Evolutionary conservation across 2,329 filamentous ascomycete genomes (phyloP).

Genomic region (Drechslerella stenobrocha): DNA sequence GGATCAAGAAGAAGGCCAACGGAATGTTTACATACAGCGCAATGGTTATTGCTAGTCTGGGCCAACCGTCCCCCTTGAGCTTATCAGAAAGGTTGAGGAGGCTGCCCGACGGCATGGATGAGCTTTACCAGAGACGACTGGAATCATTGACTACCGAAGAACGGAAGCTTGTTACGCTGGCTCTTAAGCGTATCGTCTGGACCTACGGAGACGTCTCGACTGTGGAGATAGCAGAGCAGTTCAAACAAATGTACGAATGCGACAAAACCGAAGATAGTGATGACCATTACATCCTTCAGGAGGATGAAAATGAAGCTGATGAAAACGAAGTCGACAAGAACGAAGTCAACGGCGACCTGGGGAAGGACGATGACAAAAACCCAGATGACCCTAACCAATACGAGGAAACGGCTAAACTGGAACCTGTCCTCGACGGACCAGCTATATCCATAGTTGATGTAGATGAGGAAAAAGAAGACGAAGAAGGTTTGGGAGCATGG

Average conservation of each 20-base stretch:
- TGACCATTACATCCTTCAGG: background rate
- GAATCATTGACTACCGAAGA: constrained; percentile 37
- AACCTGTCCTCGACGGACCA: constrained; percentile 6
- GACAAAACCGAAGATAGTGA: constrained; percentile 12
- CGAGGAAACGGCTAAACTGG: background rate
- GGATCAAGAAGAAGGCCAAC: constrained; percentile 46
- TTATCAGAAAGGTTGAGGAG: constrained; percentile 29
- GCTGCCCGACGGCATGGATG: constrained; percentile 43
- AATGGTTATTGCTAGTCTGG: constrained; percentile 44
- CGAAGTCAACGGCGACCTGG: background rate
- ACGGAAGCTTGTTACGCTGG: constrained; percentile 33
- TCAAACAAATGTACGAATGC: constrained; percentile 31
- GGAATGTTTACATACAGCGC: constrained; percentile 46
- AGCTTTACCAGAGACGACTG: constrained; percentile 32
- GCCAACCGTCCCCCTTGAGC: constrained; percentile 36
- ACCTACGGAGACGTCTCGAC: constrained; percentile 34
- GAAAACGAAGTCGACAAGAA: background rate
- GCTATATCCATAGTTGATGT: constrained; percentile 25
- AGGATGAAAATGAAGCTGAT: constrained; percentile 8
- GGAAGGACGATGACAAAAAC: background rate
- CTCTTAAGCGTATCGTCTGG: constrained; percentile 40
- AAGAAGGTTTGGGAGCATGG: constrained; percentile 13
- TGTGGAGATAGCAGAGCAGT: constrained; percentile 44
- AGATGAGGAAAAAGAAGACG: constrained; percentile 8
- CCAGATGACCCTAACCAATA: background rate